A percentile compares a stretch with the other conserved stretches of the same genome.
These are phyloP conservation scores for Leptomonas pyrrhocoris DNA, from an alignment of 208 protist species.

Conservation along the genomic window DNA sequence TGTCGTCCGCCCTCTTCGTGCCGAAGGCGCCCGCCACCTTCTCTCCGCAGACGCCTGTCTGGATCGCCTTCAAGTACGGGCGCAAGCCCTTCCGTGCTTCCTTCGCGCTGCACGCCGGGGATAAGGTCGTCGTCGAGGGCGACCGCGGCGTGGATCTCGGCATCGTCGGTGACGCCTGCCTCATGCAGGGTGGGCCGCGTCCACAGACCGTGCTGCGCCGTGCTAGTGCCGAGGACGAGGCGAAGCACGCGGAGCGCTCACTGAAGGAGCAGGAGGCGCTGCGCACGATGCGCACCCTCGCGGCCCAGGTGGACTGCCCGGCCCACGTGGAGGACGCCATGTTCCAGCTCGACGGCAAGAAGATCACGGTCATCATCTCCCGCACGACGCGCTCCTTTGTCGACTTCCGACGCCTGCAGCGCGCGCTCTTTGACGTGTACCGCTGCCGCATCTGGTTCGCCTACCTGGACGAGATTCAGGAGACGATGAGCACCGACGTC, in stretches of 20 bases:
- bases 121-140: conserved; percentile 70
- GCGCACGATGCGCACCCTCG: conserved; percentile 49
- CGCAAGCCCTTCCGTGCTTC: conserved; percentile 42
- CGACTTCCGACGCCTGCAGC: conserved; percentile 83
- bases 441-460: conserved; percentile 84
- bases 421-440: conserved; percentile 70
- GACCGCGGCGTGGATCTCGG: conserved; percentile 81
- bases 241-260: conserved; percentile 35
- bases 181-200: conserved; percentile 10
- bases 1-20: conserved; percentile 8
- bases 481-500: conserved; percentile 64
- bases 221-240: conserved; percentile 47
- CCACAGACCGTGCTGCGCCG: conserved; percentile 29
- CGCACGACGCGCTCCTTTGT: conserved; percentile 51
- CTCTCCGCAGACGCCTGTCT: conserved; percentile 31
- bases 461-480: conserved; percentile 80
- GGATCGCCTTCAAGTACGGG: conserved; percentile 83
- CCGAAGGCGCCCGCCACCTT: not conserved
- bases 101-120: conserved; percentile 40
- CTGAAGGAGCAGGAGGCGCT: conserved; percentile 60
- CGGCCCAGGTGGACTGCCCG: conserved; percentile 45
- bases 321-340: conserved; percentile 67
- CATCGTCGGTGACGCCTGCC: conserved; percentile 42
- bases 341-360: conserved; percentile 79
- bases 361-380: conserved; percentile 80